A percentile compares a stretch with the other conserved stretches of the same genome.
Evolutionary conservation across 495 filamentous ascomycete species (phyloP).

Genomic region (Hyphodiscus hymeniophilus): DNA sequence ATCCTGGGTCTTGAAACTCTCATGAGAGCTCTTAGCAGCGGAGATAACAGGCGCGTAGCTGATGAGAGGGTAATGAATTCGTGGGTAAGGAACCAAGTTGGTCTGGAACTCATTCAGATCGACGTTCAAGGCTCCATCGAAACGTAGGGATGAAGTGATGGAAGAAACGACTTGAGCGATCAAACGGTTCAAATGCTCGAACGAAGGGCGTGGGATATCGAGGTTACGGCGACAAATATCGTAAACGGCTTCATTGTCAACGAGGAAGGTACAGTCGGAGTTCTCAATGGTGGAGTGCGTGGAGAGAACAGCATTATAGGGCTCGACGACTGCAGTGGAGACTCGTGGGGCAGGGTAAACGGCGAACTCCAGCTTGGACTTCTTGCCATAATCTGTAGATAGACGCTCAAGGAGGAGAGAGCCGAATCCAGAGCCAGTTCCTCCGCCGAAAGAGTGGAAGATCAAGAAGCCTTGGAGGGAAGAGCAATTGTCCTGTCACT

Average conservation of each 20-base stretch:
- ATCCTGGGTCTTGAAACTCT: constrained; percentile 86
- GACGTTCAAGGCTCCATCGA: constrained; percentile 86
- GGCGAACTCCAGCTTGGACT: constrained; percentile 89
- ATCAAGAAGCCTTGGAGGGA: constrained; percentile 87
- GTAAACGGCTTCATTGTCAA: constrained; percentile 86
- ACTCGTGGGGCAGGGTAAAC: constrained; percentile 83
- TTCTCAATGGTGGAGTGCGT: constrained; percentile 93
- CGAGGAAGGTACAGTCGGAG: constrained; percentile 86
- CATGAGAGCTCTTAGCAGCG: constrained; percentile 72
- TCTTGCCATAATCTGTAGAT: constrained; percentile 85
- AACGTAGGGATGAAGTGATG: constrained; percentile 83
- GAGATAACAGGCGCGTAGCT: constrained; percentile 83
- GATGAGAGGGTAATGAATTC: constrained; percentile 89
- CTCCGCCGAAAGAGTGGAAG: constrained; percentile 92
- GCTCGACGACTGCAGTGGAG: constrained; percentile 84
- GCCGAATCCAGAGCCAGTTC: constrained; percentile 87
- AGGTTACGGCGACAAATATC: constrained; percentile 86
- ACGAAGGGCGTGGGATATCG: constrained; percentile 78
- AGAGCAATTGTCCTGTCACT: constrained; percentile 63
- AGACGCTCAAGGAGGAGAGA: constrained; percentile 81
- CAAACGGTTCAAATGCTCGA: constrained; percentile 82
- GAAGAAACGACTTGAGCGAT: constrained; percentile 90
- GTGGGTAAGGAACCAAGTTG: constrained; percentile 84
- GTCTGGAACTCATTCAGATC: constrained; percentile 94
- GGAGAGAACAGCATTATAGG: constrained; percentile 85